phyloP scores from a whole-genome alignment of 2,329 filamentous ascomycete genomes.

The Neurospora sp. region DNA sequence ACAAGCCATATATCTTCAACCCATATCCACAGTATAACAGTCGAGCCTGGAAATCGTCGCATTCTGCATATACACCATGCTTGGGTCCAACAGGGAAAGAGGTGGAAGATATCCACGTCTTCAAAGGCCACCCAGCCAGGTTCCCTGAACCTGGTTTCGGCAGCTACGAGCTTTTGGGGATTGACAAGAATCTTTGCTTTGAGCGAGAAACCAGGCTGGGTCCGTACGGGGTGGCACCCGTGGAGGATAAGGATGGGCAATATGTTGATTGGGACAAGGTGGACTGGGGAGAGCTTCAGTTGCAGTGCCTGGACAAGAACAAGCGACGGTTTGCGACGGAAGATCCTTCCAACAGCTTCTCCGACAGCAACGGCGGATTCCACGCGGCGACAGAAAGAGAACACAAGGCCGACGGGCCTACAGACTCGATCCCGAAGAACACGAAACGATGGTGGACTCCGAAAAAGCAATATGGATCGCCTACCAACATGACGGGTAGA shows the following conservation, averaged over 20 bases:
- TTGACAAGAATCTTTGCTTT: conserved; percentile 56
- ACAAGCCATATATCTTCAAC: conserved; percentile 49
- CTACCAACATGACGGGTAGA: neutral
- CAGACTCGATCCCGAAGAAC: neutral
- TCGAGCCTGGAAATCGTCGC: conserved; percentile 45
- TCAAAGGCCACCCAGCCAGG: conserved; percentile 47
- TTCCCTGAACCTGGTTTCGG: conserved; percentile 56
- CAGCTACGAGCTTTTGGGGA: conserved; percentile 47
- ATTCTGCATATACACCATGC: conserved; percentile 54
- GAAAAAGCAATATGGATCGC: neutral
- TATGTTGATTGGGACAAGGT: conserved; percentile 52
- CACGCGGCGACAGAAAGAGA: conserved; percentile 4
- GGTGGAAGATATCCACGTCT: conserved; percentile 53
- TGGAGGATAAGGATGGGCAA: conserved; percentile 35
- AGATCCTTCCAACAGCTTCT: conserved; percentile 33
- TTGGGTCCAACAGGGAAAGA: conserved; percentile 51
- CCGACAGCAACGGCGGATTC: conserved; percentile 18
- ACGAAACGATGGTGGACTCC: neutral
- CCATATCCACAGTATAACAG: conserved; percentile 66
- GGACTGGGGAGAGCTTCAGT: conserved; percentile 62
- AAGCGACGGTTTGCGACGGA: conserved; percentile 48
- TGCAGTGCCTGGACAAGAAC: conserved; percentile 56
- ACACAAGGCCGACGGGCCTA: neutral
- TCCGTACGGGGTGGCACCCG: conserved; percentile 47
- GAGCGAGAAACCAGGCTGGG: conserved; percentile 62